Evolutionary conservation across 1,284 basidiomycete species (phyloP).

Genomic region (Agaricales sp.): DNA sequence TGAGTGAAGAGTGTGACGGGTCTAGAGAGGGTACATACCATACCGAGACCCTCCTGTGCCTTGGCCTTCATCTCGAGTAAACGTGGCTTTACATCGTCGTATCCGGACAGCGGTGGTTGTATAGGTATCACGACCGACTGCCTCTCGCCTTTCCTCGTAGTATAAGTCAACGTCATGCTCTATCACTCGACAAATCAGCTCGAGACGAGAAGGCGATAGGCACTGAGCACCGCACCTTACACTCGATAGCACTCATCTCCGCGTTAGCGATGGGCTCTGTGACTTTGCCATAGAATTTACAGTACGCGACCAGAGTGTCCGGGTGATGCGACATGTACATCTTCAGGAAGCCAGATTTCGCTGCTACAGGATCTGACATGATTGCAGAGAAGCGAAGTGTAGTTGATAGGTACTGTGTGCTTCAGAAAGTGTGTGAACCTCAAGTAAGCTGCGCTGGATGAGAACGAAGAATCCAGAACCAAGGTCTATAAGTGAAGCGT

Average conservation of each 20-base stretch:
- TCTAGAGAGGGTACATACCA: slow-evolving; percentile 34
- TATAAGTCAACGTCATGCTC: slow-evolving; percentile 64
- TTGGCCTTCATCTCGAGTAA: slow-evolving; percentile 64
- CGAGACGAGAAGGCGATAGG: not conserved
- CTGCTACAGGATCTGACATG: slow-evolving; percentile 56
- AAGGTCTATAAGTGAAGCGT: too few relatives aligned
- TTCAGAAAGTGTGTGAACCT: too few relatives aligned
- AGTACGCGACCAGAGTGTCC: slow-evolving; percentile 71
- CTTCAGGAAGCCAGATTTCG: slow-evolving; percentile 63
- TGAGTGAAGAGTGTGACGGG: not conserved
- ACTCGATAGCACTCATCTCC: slow-evolving; percentile 56
- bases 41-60: slow-evolving; percentile 63
- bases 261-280: slow-evolving; percentile 41
- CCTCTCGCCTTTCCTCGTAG: slow-evolving; percentile 35
- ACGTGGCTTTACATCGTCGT: slow-evolving; percentile 73
- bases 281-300: slow-evolving; percentile 63
- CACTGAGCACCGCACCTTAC: slow-evolving; percentile 33
- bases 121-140: slow-evolving; percentile 45
- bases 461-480: too few relatives aligned
- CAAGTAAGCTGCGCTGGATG: too few relatives aligned
- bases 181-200: slow-evolving; percentile 16
- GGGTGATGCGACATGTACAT: slow-evolving; percentile 79
- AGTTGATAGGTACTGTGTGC: not conserved
- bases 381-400: slow-evolving; percentile 3
- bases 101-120: slow-evolving; percentile 58